phyloP scores from a whole-genome alignment of 1,139 yeast genomes.

The Pichia sp. region DNA sequence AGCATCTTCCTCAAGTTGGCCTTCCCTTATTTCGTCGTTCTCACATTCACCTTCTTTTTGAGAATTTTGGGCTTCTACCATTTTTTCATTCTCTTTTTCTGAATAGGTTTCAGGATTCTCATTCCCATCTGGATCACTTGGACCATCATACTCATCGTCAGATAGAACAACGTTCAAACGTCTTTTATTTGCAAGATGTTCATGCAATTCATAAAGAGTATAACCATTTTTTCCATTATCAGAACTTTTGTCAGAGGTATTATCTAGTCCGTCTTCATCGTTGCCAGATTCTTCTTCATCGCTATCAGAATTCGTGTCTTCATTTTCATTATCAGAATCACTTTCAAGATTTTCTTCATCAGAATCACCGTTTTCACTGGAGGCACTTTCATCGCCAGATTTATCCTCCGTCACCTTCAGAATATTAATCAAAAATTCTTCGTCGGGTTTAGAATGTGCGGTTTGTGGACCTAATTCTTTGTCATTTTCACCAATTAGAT shows the following conservation, averaged over 20 bases:
- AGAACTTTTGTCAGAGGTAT: neutral
- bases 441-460: slow-evolving; percentile 6
- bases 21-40: neutral
- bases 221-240: no score
- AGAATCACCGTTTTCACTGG: neutral
- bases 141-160: no score
- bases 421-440: neutral
- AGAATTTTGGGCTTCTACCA: neutral
- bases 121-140: no score
- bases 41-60: slow-evolving; percentile 4
- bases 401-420: slow-evolving; percentile 10
- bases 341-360: slow-evolving; percentile 15
- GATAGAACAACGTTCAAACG: no score
- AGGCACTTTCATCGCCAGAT: slow-evolving; percentile 2
- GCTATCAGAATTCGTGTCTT: slow-evolving; percentile 7
- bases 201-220: no score
- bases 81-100: neutral
- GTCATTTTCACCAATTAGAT: slow-evolving; percentile 14
- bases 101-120: slow-evolving; percentile 1
- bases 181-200: no score
- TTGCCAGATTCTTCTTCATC: slow-evolving; percentile 1
- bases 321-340: slow-evolving; percentile 8
- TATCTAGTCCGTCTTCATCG: neutral
- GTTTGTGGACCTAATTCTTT: slow-evolving; percentile 6
- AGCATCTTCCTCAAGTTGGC: neutral